A percentile compares a stretch with the other conserved stretches of the same genome.
Conservation (phyloP, 2,329 filamentous ascomycete species). For the Coniochaeta sp. region DNA sequence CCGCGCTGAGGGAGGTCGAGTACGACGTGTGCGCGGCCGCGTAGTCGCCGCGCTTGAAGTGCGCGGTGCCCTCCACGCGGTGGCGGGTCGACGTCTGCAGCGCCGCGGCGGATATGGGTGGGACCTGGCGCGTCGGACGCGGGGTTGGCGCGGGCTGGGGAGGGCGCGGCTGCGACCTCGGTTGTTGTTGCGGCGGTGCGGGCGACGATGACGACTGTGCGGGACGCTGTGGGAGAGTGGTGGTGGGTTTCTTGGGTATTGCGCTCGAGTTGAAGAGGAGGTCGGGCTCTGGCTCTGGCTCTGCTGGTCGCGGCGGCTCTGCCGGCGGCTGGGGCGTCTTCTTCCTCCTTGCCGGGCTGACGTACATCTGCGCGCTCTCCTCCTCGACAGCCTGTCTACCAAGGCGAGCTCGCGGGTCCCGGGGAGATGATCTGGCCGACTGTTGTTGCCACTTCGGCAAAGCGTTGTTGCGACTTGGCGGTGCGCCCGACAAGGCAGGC, state of each 20-base stretch:
- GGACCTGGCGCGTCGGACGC: slow-evolving; percentile 51
- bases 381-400: slow-evolving; percentile 71
- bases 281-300: slow-evolving; percentile 51
- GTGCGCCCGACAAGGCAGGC: slow-evolving; percentile 36
- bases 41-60: slow-evolving; percentile 93
- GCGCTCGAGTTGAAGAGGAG: slow-evolving; percentile 51
- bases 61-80: slow-evolving; percentile 72
- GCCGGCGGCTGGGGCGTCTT: slow-evolving; percentile 47
- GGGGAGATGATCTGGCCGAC: slow-evolving; percentile 28
- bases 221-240: slow-evolving; percentile 28
- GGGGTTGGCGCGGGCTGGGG: slow-evolving; percentile 15
- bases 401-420: slow-evolving; percentile 53
- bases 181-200: slow-evolving; percentile 27
- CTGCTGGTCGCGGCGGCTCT: slow-evolving; percentile 26
- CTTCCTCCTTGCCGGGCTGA: slow-evolving; percentile 78
- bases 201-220: slow-evolving; percentile 29
- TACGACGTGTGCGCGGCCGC: slow-evolving; percentile 80
- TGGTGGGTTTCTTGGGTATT: slow-evolving; percentile 24
- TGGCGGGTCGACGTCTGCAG: slow-evolving; percentile 71
- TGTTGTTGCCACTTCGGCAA: slow-evolving; percentile 58
- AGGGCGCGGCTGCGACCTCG: slow-evolving; percentile 20
- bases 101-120: slow-evolving; percentile 59
- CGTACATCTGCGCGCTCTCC: slow-evolving; percentile 73
- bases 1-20: slow-evolving; percentile 62
- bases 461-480: slow-evolving; percentile 33